Evolutionary conservation across 495 filamentous ascomycete genomes (phyloP).

Genomic region (Cudoniella acicularis): DNA sequence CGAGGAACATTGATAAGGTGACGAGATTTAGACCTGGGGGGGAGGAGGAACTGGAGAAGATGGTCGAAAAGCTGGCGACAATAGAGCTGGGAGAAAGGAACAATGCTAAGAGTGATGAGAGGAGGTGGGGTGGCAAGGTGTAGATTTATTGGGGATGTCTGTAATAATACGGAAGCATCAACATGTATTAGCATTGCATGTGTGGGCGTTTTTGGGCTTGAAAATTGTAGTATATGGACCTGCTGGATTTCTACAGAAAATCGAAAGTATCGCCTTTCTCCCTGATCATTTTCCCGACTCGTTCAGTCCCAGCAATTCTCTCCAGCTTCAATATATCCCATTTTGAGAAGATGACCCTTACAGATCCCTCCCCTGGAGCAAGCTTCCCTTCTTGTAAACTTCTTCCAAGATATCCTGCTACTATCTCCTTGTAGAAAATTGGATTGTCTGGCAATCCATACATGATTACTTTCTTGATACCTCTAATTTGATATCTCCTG

Average conservation of each 20-base stretch:
- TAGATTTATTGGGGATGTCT: slow-evolving; percentile 1
- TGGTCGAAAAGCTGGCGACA: slow-evolving; percentile 60
- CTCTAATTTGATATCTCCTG: slow-evolving; percentile 72
- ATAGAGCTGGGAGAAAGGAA: slow-evolving; percentile 31
- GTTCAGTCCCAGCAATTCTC: slow-evolving; percentile 74
- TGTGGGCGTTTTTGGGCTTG: neutral
- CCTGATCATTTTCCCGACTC: slow-evolving; percentile 72
- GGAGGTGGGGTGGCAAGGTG: slow-evolving; percentile 25
- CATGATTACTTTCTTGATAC: slow-evolving; percentile 75
- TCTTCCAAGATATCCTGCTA: slow-evolving; percentile 60
- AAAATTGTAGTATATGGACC: neutral
- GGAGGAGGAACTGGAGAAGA: slow-evolving; percentile 58
- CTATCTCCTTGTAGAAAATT: slow-evolving; percentile 82
- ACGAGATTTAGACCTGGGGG: slow-evolving; percentile 71
- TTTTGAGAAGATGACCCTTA: slow-evolving; percentile 75
- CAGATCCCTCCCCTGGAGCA: slow-evolving; percentile 49
- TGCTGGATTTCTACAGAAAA: slow-evolving; percentile 45
- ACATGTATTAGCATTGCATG: slow-evolving; percentile 12
- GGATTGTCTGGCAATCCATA: slow-evolving; percentile 89
- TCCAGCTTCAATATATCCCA: slow-evolving; percentile 89
- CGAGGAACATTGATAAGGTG: slow-evolving; percentile 79
- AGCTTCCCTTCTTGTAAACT: slow-evolving; percentile 51
- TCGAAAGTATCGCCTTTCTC: slow-evolving; percentile 88
- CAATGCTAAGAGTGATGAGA: slow-evolving; percentile 22
- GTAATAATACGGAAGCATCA: too few relatives aligned